A percentile compares a stretch with the other conserved stretches of the same genome.
Evolutionary conservation across 805 yeast genomes (phyloP).

Genomic region (Zygosaccharomyces bisporus): DNA sequence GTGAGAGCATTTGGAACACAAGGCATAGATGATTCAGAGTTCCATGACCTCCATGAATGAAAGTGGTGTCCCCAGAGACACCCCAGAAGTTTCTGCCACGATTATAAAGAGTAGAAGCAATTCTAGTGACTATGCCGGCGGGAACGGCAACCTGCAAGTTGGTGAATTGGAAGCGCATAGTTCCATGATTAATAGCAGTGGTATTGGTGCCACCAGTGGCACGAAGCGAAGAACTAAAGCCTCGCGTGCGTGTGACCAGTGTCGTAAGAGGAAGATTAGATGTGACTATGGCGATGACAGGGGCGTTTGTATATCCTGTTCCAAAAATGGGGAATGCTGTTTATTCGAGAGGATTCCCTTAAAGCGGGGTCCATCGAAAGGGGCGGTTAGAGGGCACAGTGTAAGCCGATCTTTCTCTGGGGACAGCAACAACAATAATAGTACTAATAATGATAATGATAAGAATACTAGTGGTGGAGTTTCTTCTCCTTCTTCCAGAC

Average conservation of each 20-base stretch:
- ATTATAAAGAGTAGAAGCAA: conserved; percentile 1
- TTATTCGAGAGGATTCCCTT: conserved; percentile 67
- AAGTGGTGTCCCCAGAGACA: not conserved
- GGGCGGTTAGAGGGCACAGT: conserved; percentile 43
- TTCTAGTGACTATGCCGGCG: conserved; percentile 3
- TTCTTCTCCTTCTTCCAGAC: conserved; percentile 18
- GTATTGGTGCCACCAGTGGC: conserved; percentile 10
- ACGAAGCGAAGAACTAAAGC: conserved; percentile 63
- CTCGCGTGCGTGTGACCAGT: conserved; percentile 77
- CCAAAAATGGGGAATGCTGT: conserved; percentile 56
- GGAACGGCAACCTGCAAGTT: not conserved
- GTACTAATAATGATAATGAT: not conserved
- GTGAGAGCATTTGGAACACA: not conserved
- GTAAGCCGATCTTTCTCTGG: conserved; percentile 9
- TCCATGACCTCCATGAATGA: conserved; percentile 4
- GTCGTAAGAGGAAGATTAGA: conserved; percentile 66
- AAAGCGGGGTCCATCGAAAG: conserved; percentile 78
- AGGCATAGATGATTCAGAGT: not conserved
- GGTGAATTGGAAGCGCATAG: conserved; percentile 2
- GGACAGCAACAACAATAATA: conserved; percentile 9
- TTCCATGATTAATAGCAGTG: not conserved
- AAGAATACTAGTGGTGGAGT: conserved; percentile 4
- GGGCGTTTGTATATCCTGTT: conserved; percentile 62
- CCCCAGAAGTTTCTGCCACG: not conserved
- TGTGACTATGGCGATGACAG: conserved; percentile 60